A percentile compares a stretch with the other conserved stretches of the same genome.
These are phyloP conservation scores for Coemansia sp. DNA, from an alignment of 192 early-diverging fungal genomes.

Conservation along the genomic window DNA sequence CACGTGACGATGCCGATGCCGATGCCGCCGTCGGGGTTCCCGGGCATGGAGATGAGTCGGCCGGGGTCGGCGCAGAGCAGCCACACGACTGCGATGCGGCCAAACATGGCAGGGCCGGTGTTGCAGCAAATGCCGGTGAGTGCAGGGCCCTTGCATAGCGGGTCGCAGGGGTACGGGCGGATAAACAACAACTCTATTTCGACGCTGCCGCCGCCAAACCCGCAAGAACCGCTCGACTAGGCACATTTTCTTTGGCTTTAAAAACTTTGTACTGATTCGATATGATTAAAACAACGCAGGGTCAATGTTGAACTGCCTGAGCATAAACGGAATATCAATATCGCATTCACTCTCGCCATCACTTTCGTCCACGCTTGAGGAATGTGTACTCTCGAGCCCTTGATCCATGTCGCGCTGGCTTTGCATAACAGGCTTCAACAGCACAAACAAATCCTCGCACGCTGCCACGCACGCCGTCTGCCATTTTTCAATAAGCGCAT, in stretches of 20 bases:
- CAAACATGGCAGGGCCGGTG: conserved; percentile 22
- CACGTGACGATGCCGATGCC: conserved; percentile 36
- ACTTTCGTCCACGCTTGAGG: not conserved
- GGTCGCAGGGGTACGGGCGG: conserved; percentile 21
- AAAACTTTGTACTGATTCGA: not conserved
- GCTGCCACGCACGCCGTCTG: conserved; percentile 37
- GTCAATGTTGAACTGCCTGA: conserved; percentile 39
- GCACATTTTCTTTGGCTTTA: not conserved
- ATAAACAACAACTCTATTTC: conserved; percentile 23
- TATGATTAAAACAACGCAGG: conserved; percentile 29
- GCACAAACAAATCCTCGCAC: conserved; percentile 38
- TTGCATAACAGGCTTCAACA: conserved; percentile 45
- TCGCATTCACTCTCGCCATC: not conserved
- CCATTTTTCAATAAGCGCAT: conserved; percentile 36
- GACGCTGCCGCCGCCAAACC: conserved; percentile 37
- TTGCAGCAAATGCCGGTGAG: conserved; percentile 16
- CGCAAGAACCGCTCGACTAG: conserved; percentile 41
- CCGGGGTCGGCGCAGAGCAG: conserved; percentile 36
- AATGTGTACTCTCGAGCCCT: not conserved
- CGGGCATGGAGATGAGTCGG: conserved; percentile 34
- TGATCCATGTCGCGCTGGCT: conserved; percentile 19
- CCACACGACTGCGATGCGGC: conserved; percentile 7
- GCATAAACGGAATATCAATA: conserved; percentile 35
- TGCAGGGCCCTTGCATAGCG: conserved; percentile 15
- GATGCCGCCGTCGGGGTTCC: conserved; percentile 44